Evolutionary conservation across 495 filamentous ascomycete genomes (phyloP), one percentile per base, ranked within the genome.

Genomic region (Cercophora scortea): DNA sequence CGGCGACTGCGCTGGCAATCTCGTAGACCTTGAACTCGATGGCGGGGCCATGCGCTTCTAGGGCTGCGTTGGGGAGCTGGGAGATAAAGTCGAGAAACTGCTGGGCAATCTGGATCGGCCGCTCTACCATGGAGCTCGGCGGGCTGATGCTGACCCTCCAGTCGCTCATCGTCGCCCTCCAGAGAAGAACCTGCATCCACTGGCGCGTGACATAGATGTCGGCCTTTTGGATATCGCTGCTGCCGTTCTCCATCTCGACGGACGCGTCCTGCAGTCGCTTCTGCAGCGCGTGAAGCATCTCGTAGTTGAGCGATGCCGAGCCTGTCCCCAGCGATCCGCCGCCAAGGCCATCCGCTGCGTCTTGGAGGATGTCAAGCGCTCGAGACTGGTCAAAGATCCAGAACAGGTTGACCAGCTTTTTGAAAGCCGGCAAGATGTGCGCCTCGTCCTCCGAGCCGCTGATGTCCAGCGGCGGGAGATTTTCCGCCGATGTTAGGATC

Each of bases 141-240:
- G 54, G 35, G 18, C 9, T 25, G 12, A 16, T 11, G 16, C 45
- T 32, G 36, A 25, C 46, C 11, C 32, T n/a, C 55, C 55, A 60
- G 18, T 60, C 57, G 44, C 56, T 56, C 19, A 63, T 64, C 0
- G 69, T 61, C 6, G 69, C 61, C 38, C 71, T 64, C 74, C 74
- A 77, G 38, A 75, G 47, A 8, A 74, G 56, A 41, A 74, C 70
- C 12, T 71, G 66, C 72, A 77, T 75, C 74, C 74, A 75, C 45
- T 74, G 71, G 42, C 67, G 55, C 3, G 74, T 75, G 34, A 74
- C 69, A 45, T 63, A 71, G n/a, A 75, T 63, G 53, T 77, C 73
- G 0, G 71, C 73, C 44, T 68, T 67, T 47, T 77, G 73, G 11
- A 74, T 57, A 38, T 74, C 71, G 17, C 64, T 73, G 15, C 61